phyloP scores from a whole-genome alignment of 768 basidiomycete genomes.

The Naematelia aurantialba region DNA sequence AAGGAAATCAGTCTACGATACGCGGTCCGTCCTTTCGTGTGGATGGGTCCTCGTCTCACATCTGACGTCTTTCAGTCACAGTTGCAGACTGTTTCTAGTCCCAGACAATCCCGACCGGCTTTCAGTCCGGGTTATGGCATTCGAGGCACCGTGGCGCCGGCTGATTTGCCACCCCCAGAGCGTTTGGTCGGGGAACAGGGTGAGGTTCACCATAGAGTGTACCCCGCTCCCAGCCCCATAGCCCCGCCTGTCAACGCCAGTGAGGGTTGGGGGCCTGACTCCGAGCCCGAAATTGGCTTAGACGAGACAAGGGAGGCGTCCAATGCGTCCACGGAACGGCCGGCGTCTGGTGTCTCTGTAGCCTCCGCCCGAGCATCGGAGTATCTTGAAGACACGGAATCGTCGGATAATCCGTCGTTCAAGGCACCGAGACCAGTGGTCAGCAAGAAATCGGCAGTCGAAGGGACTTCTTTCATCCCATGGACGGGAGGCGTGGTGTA shows the following conservation, averaged over 20 bases:
- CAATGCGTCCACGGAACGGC: not conserved
- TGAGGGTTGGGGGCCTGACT: slow-evolving; percentile 21
- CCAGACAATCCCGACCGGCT: not conserved
- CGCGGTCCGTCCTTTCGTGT: not conserved
- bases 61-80: too few species aligned
- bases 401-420: not conserved
- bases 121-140: not conserved
- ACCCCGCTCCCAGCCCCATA: slow-evolving; percentile 28
- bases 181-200: not conserved
- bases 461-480: not conserved
- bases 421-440: too few species aligned
- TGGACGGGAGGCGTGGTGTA: slow-evolving; percentile 15
- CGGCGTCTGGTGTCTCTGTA: not conserved
- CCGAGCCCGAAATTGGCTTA: not conserved
- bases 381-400: not conserved
- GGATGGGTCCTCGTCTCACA: too few species aligned
- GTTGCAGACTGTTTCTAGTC: too few species aligned
- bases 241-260: slow-evolving; percentile 20
- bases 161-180: not conserved
- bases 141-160: not conserved
- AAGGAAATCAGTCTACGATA: not conserved
- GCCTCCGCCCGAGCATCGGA: not conserved
- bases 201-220: slow-evolving; percentile 13
- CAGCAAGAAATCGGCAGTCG: too few species aligned
- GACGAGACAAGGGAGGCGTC: not conserved